A percentile compares a stretch with the other conserved stretches of the same genome.
These are phyloP conservation scores for Adansonia rubrostipa DNA, from an alignment of 441 rosid genomes.

Conservation along the genomic window DNA sequence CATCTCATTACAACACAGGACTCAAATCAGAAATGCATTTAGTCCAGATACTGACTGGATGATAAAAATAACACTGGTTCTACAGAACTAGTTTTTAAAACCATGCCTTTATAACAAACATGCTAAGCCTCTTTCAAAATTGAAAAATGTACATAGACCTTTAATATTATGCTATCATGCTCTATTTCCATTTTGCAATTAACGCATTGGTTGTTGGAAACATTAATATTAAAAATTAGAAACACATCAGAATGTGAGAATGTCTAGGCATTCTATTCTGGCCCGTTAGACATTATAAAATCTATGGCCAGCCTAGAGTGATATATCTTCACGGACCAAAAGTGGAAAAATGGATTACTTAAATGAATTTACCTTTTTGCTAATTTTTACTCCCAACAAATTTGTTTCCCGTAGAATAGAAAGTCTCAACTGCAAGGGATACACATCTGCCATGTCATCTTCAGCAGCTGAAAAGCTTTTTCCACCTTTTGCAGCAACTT, in stretches of 20 bases:
- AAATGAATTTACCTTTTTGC: constrained; percentile 72
- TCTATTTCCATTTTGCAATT: background rate
- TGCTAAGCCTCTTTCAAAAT: background rate
- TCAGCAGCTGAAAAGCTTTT: constrained; percentile 77
- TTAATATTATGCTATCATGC: background rate
- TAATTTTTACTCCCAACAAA: constrained; percentile 78
- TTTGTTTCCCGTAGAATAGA: constrained; percentile 68
- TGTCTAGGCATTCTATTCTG: background rate
- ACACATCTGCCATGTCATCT: constrained; percentile 94
- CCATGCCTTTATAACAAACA: background rate
- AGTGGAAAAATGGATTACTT: constrained; percentile 24
- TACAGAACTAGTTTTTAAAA: background rate
- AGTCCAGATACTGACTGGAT: background rate
- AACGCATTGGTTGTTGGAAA: background rate
- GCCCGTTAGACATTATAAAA: background rate
- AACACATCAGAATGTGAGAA: too few species aligned
- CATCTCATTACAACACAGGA: background rate
- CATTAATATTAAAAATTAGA: background rate
- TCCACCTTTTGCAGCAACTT: constrained; percentile 63
- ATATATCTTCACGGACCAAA: constrained; percentile 27
- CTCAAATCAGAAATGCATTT: background rate
- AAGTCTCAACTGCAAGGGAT: constrained; percentile 89
- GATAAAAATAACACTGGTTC: background rate
- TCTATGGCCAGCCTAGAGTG: background rate
- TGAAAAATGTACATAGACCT: constrained; percentile 1